These are phyloP conservation scores for Moesziomyces parantarcticus DNA, from an alignment of 1,284 basidiomycete genomes.

Conservation along the genomic window DNA sequence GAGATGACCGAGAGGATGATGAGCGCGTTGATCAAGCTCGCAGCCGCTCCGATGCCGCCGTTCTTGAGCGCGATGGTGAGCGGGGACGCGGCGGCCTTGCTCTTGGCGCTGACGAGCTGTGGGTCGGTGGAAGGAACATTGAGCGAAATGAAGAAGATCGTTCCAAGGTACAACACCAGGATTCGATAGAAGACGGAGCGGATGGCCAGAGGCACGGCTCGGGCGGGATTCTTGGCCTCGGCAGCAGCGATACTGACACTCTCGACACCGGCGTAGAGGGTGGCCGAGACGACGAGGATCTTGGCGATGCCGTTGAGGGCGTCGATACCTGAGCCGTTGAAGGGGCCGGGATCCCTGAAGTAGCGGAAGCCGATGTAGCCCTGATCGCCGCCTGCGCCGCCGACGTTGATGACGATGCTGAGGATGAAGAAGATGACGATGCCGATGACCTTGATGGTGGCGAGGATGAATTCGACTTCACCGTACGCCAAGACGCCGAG, in stretches of 20 bases:
- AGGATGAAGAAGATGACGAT: slow-evolving; percentile 51
- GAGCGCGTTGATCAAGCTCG: slow-evolving; percentile 51
- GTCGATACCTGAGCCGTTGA: slow-evolving; percentile 47
- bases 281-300: slow-evolving; percentile 79
- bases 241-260: slow-evolving; percentile 63
- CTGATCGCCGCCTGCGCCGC: slow-evolving; percentile 40
- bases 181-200: slow-evolving; percentile 79
- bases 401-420: slow-evolving; percentile 46
- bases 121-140: slow-evolving; percentile 43
- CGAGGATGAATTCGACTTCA: slow-evolving; percentile 62
- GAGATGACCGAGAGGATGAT: slow-evolving; percentile 53
- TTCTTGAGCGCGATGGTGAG: slow-evolving; percentile 52
- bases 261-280: slow-evolving; percentile 76
- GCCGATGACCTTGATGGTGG: slow-evolving; percentile 43
- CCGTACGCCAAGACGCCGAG: slow-evolving; percentile 48
- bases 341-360: slow-evolving; percentile 69
- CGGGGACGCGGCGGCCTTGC: slow-evolving; percentile 42
- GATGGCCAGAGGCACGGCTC: slow-evolving; percentile 44
- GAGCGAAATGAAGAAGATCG: slow-evolving; percentile 54
- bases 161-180: slow-evolving; percentile 73
- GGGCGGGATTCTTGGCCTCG: slow-evolving; percentile 49
- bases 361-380: slow-evolving; percentile 52
- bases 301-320: slow-evolving; percentile 63
- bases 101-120: slow-evolving; percentile 32
- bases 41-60: slow-evolving; percentile 44